Conservation (phyloP, 805 yeast genomes). For the Danielozyma ontarioensis region DNA sequence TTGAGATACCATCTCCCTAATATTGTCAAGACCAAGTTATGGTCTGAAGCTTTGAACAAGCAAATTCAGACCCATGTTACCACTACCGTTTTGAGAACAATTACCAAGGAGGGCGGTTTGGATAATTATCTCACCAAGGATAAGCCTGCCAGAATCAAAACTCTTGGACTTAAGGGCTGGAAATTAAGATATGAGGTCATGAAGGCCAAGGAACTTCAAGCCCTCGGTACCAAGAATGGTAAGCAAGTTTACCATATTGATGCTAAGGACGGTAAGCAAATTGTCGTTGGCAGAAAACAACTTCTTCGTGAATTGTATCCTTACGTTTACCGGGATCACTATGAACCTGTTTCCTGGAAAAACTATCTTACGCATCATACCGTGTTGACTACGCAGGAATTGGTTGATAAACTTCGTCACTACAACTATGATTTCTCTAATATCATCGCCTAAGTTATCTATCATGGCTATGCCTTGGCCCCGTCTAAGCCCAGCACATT, state of each 20-base stretch:
- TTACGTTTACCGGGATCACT: conserved; percentile 40
- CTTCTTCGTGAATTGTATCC: conserved; percentile 53
- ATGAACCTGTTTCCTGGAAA: conserved; percentile 41
- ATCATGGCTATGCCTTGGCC: too few relatives aligned
- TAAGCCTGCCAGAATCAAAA: conserved; percentile 84
- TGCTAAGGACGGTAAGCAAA: conserved; percentile 35
- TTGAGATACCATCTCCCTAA: conserved; percentile 79
- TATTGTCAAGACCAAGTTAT: conserved; percentile 65
- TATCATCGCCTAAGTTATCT: conserved; percentile 16
- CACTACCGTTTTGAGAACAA: conserved; percentile 77
- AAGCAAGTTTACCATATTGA: conserved; percentile 48
- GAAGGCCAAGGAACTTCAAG: conserved; percentile 33
- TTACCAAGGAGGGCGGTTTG: conserved; percentile 91
- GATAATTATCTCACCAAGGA: conserved; percentile 86
- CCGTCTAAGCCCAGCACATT: too few relatives aligned
- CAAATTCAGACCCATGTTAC: conserved; percentile 58
- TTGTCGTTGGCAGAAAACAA: conserved; percentile 62
- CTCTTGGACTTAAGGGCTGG: conserved; percentile 93
- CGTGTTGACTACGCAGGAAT: conserved; percentile 40
- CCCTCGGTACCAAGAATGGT: conserved; percentile 26
- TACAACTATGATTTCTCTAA: conserved; percentile 35
- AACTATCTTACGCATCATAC: conserved; percentile 44
- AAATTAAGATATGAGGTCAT: conserved; percentile 72
- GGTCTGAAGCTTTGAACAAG: conserved; percentile 75
- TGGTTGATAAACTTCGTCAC: conserved; percentile 45